These are phyloP conservation scores for Globisporangium viniferum DNA, from an alignment of 352 stramenopile genomes.

Conservation along the genomic window DNA sequence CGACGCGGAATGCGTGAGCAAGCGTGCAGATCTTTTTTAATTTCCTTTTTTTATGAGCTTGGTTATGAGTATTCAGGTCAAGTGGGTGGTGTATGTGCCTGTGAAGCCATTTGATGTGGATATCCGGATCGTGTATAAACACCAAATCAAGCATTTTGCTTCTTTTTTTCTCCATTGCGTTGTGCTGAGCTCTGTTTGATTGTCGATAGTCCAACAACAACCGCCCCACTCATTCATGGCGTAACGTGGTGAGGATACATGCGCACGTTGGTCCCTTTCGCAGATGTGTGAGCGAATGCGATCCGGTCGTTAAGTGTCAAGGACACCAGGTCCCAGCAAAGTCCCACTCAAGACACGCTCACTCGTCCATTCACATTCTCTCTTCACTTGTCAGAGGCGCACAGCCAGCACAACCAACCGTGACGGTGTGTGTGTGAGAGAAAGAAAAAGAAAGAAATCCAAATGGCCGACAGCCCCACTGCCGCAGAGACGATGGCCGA, in stretches of 20 bases:
- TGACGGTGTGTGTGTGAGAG: no score
- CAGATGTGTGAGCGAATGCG: not conserved
- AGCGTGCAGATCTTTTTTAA: not conserved
- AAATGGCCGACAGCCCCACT: conserved; percentile 15
- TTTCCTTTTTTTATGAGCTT: not conserved
- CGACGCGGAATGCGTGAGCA: not conserved
- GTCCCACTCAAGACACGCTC: no score
- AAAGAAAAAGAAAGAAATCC: not conserved
- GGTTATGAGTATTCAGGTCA: not conserved
- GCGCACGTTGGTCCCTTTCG: conserved; percentile 1
- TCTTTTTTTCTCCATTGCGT: not conserved
- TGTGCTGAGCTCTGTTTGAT: not conserved
- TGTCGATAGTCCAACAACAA: not conserved
- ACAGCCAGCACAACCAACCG: not conserved
- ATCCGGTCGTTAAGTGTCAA: not conserved
- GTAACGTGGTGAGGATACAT: not conserved
- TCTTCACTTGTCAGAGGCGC: no score
- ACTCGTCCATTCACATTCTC: no score
- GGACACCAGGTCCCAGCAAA: not conserved
- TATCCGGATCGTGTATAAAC: not conserved
- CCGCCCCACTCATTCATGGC: not conserved
- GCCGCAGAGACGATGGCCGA: conserved; percentile 28
- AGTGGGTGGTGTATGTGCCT: not conserved
- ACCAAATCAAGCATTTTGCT: not conserved
- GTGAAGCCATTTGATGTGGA: not conserved